A percentile compares a stretch with the other conserved stretches of the same genome.
phyloP scores from a whole-genome alignment of 2,329 filamentous ascomycete species.

The Fusarium begoniae region DNA sequence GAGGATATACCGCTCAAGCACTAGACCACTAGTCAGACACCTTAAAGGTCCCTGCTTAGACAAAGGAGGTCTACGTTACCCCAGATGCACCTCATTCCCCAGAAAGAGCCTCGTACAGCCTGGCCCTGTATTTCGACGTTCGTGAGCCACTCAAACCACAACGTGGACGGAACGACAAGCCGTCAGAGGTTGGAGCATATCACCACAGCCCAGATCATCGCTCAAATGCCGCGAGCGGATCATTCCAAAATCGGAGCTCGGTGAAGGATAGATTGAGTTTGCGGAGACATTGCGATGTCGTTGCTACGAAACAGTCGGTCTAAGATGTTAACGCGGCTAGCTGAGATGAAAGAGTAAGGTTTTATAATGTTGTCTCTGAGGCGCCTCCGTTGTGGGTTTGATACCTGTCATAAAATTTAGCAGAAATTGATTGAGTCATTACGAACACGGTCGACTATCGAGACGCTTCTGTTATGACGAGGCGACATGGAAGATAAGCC shows the following conservation, averaged over 20 bases:
- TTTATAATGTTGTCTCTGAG: background rate
- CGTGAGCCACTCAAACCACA: slow-evolving; percentile 40
- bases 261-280: slow-evolving; percentile 22
- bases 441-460: background rate
- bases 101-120: slow-evolving; percentile 22
- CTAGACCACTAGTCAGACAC: slow-evolving; percentile 14
- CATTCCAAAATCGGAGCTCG: slow-evolving; percentile 25
- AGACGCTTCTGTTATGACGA: background rate
- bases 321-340: slow-evolving; percentile 12
- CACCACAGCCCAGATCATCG: background rate
- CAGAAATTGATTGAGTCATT: background rate
- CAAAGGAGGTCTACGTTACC: slow-evolving; percentile 25
- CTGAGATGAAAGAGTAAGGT: slow-evolving; percentile 16
- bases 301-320: slow-evolving; percentile 22
- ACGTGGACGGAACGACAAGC: slow-evolving; percentile 33
- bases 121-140: slow-evolving; percentile 4
- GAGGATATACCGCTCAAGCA: background rate
- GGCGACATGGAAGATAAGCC: background rate
- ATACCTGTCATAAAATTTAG: background rate
- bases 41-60: slow-evolving; percentile 15
- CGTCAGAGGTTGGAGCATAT: slow-evolving; percentile 32
- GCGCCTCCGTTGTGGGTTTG: background rate
- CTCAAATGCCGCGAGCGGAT: slow-evolving; percentile 23
- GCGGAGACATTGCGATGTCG: background rate
- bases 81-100: slow-evolving; percentile 35